Evolutionary conservation across 352 stramenopile genomes (phyloP), one percentile per base, ranked within the genome.

Genomic region (Phytophthora ohioensis): DNA sequence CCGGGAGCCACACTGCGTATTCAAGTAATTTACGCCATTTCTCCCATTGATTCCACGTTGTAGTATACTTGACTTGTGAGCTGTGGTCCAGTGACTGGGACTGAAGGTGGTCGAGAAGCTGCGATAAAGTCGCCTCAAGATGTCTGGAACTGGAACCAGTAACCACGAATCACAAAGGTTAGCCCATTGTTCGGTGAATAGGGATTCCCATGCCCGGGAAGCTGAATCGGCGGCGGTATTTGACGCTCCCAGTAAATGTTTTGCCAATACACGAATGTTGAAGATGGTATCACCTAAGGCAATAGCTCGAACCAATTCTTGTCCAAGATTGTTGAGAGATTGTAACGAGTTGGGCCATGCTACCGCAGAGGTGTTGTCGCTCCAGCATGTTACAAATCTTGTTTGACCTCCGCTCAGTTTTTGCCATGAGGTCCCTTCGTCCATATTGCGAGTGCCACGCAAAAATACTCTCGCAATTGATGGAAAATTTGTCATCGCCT

Each of bases 101-200:
- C 8, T 64, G 57, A 39, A 64, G 57, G 5, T 48, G 11, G 12
- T 13, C 7, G 45, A 64, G 46, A 64, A 46, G 39, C 11, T 10
- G 39, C 1, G 39, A 10, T 45, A n/a, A 15, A 45, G 39, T 45
- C 10, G 35, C 39, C 45, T 56, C 27, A 42, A 56, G 12, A 7
- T 36, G 17, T 47, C 45, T 43, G 46, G 57, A 11, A 57, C 7
- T 41, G 2, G 5, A 5, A 38, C 13, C 57, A 51, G 57, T 21
- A 3, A 31, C 57, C 57, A 65, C 0, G 21, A 21, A 5, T 1
- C 5, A n/a, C 10, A 56, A 5, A 57, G 21, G 35, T 56, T 57
- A 65, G 57, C n/a, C 57, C 45, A 65, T 4, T 5, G 10, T 31
- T 34, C 30, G 8, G 31, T 11, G 43, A 48, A 52, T 6, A 27